Percentiles rank a stretch among this genome's conserved stretches.
These are phyloP conservation scores for Leccinellum luteum DNA, from an alignment of 768 basidiomycete genomes.

Conservation along the genomic window DNA sequence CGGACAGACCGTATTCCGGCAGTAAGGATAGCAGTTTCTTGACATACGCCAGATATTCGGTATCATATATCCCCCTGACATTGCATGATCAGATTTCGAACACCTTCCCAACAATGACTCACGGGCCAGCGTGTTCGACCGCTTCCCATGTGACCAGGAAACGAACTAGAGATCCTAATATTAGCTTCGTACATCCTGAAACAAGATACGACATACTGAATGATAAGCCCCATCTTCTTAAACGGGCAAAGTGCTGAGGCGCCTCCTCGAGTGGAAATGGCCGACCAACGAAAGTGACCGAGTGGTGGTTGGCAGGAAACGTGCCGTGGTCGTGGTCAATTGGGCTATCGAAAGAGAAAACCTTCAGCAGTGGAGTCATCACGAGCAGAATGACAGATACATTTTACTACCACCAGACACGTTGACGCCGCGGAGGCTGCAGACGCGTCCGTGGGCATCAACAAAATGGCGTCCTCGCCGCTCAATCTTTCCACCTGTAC, in stretches of 20 bases:
- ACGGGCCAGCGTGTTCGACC: conserved; percentile 91
- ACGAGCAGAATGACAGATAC: conserved; percentile 36
- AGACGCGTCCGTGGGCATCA: conserved; percentile 76
- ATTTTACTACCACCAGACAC: conserved; percentile 80
- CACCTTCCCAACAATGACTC: conserved; percentile 33
- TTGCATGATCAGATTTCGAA: neutral
- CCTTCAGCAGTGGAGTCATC: conserved; percentile 20
- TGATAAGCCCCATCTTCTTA: conserved; percentile 84
- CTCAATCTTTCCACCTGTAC: conserved; percentile 54
- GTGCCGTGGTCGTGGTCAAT: conserved; percentile 60
- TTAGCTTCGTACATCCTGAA: neutral
- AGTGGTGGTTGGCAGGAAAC: conserved; percentile 63
- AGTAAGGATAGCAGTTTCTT: conserved; percentile 63
- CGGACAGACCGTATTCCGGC: conserved; percentile 68
- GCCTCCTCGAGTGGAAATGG: conserved; percentile 93
- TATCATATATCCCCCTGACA: conserved; percentile 77
- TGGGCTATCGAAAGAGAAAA: conserved; percentile 45
- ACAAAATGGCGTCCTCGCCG: conserved; percentile 78
- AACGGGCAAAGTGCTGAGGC: conserved; percentile 73
- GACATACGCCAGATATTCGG: conserved; percentile 79
- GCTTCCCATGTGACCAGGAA: conserved; percentile 98
- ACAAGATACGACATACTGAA: conserved; percentile 58
- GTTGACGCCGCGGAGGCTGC: conserved; percentile 82
- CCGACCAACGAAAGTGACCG: conserved; percentile 82
- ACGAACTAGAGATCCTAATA: conserved; percentile 51